A percentile compares a stretch with the other conserved stretches of the same genome.
Evolutionary conservation across 1,284 basidiomycete genomes (phyloP).

Genomic region (Leccinum angustisporum): DNA sequence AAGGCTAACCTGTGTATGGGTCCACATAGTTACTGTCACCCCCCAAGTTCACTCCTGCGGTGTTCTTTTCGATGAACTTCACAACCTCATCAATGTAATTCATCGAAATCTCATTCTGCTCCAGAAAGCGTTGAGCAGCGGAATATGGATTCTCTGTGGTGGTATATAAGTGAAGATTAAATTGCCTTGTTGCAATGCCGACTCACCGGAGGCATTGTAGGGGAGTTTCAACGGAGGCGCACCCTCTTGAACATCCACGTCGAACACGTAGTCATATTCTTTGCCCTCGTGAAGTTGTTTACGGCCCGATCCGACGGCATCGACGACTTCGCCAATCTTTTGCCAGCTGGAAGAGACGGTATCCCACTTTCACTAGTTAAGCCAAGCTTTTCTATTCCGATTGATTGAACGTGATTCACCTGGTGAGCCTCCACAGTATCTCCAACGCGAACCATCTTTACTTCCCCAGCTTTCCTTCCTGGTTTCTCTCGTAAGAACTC

Average conservation of each 20-base stretch:
- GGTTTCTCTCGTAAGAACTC: slow-evolving; percentile 16
- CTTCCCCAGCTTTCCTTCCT: slow-evolving; percentile 91
- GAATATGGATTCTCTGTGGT: slow-evolving; percentile 84
- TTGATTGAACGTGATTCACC: slow-evolving; percentile 42
- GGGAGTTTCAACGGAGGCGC: slow-evolving; percentile 92
- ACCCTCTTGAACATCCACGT: slow-evolving; percentile 94
- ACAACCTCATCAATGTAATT: slow-evolving; percentile 91
- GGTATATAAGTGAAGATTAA: slow-evolving; percentile 4
- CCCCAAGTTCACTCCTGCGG: slow-evolving; percentile 73
- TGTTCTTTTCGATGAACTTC: slow-evolving; percentile 92
- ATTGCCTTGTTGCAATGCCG: slow-evolving; percentile 2
- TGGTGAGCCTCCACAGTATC: slow-evolving; percentile 86
- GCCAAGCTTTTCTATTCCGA: background rate
- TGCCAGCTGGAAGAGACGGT: slow-evolving; percentile 70
- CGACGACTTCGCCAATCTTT: slow-evolving; percentile 95
- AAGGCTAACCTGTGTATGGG: slow-evolving; percentile 79
- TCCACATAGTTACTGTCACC: slow-evolving; percentile 69
- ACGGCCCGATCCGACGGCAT: slow-evolving; percentile 83
- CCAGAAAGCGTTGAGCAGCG: slow-evolving; percentile 89
- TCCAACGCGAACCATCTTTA: slow-evolving; percentile 84
- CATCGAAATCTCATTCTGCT: slow-evolving; percentile 80
- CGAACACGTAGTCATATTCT: slow-evolving; percentile 99
- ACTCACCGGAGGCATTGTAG: slow-evolving; percentile 82
- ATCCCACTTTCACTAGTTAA: slow-evolving; percentile 65
- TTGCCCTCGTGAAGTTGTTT: slow-evolving; percentile 90